Evolutionary conservation across 176 grass and related monocot species (phyloP), one percentile per base, ranked within the genome.

Genomic region (Cenchrus americanus): DNA sequence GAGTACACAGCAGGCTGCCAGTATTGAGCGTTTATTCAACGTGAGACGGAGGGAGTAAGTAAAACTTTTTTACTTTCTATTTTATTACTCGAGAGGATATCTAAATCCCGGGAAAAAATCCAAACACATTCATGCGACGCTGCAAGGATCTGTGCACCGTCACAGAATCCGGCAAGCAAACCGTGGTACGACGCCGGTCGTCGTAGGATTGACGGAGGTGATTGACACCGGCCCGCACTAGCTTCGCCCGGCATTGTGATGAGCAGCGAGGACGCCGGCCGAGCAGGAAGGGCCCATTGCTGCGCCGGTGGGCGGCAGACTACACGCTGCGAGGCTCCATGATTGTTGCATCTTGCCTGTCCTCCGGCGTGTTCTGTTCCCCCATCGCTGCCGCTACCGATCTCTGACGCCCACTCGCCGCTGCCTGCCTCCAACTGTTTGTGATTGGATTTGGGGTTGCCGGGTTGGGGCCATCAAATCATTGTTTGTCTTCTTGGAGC

Each of bases 241-340:
- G 63, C 64, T 15, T 76, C 34, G 3, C 19, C 73, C 34, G 73
- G 21, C 73, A 76, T 60, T 53, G 54, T 43, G 73, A 76, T 60
- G 73, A 41, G 53, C 64, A 67, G 17, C 65, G 34, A 67, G 18
- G 65, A 48, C 21, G 67, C 19, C 37, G 6, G 19, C 67, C 42
- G 9, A 46, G 67, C 67, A n/a, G 10, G n/a, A 14, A 5, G 67
- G 8, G 5, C 21, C 43, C 46, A 24, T 50, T 24, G 66, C 63
- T 40, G 62, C 62, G 12, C 12, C 40, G 27, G 1, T 12, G 15
- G 49, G 27, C 27, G 27, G 2, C 21, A 53, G 49, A 1, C 10
- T 46, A 50, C 21, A n/a, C 43, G 26, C 71, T 24, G 55, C 15
- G 34, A 15, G 42, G 32, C 51, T 80, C 30, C 63, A 42, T 68